Evolutionary conservation across 345 rosid species (phyloP), one percentile per base, ranked within the genome.

Genomic region (Citrus mangshanensis): DNA sequence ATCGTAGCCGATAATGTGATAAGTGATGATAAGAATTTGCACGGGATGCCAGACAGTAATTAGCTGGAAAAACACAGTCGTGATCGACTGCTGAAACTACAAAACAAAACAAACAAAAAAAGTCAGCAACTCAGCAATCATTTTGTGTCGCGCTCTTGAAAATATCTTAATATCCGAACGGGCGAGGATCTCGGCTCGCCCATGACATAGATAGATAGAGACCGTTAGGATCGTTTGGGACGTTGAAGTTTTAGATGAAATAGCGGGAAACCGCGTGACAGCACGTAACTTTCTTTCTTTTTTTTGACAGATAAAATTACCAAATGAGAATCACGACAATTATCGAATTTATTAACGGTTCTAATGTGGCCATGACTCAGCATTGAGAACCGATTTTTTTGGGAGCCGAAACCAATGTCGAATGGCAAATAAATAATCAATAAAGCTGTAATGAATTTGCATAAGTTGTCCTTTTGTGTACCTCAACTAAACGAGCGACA

Each of bases 301-400:
- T 13, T 46, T 46, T 46, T 46, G 18, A 46, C 51, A 13, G 16
- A 46, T 13, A 4, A 46, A 46, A 46, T 46, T 46, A 3, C 51
- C 16, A 46, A 46, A 13, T 13, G 18, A 46, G 51, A 13, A 12
- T 13, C 51, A 46, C 51, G 3, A 13, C 1, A 46, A 13, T 46
- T 46, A 3, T 13, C 51, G 5, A 59, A 5, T 24, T 5, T 6
- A 71, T 42, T 3, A 42, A 42, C 77, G 62, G 59, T 21, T 51
- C 56, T 58, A 67, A 73, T 37, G 75, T 73, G 80, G 38, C 1
- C 5, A 4, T 73, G 84, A 77, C 12, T 72, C 81, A 73, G 68
- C 67, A 1, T 38, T 4, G 61, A 46, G 0, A 18, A 19, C 66
- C 35, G 10, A 16, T 62, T 13, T 74, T 74, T 74, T 25, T 16